phyloP scores from a whole-genome alignment of 1,139 yeast genomes.

The Candida tropicalis region DNA sequence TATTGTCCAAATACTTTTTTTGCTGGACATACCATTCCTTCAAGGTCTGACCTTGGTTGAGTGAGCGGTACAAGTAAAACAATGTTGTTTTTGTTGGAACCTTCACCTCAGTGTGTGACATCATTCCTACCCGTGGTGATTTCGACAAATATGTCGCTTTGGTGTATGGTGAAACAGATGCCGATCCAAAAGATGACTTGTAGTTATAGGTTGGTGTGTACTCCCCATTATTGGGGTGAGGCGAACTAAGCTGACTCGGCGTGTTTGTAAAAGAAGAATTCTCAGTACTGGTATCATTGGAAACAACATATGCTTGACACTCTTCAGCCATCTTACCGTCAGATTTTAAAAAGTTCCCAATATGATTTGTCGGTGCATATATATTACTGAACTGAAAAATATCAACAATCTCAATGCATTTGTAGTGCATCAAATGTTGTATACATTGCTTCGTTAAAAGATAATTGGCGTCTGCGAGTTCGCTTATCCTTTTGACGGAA shows the following conservation, averaged over 20 bases:
- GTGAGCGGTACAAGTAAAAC: constrained; percentile 75
- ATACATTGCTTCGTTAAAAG: constrained; percentile 81
- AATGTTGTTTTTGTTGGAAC: constrained; percentile 67
- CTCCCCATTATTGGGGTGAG: constrained; percentile 6
- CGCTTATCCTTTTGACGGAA: constrained; percentile 75
- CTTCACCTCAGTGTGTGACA: constrained; percentile 21
- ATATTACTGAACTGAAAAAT: constrained; percentile 86
- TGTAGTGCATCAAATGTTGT: constrained; percentile 88
- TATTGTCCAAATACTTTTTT: constrained; percentile 53
- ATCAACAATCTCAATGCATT: constrained; percentile 80
- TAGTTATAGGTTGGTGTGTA: constrained; percentile 15
- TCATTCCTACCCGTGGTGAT: constrained; percentile 12
- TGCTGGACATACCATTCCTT: constrained; percentile 81
- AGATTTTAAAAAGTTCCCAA: constrained; percentile 67
- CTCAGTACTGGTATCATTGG: constrained; percentile 20
- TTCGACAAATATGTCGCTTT: constrained; percentile 13
- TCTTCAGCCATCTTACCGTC: constrained; percentile 68
- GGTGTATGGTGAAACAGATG: constrained; percentile 20
- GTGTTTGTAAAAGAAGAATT: constrained; percentile 12
- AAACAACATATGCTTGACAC: constrained; percentile 78
- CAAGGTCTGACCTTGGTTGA: constrained; percentile 77
- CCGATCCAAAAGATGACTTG: constrained; percentile 14
- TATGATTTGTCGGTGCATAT: constrained; percentile 85
- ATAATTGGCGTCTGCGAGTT: constrained; percentile 80
- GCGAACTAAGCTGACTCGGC: constrained; percentile 11